phyloP scores from a whole-genome alignment of 768 basidiomycete species.

The Leccinellum rugosiceps region DNA sequence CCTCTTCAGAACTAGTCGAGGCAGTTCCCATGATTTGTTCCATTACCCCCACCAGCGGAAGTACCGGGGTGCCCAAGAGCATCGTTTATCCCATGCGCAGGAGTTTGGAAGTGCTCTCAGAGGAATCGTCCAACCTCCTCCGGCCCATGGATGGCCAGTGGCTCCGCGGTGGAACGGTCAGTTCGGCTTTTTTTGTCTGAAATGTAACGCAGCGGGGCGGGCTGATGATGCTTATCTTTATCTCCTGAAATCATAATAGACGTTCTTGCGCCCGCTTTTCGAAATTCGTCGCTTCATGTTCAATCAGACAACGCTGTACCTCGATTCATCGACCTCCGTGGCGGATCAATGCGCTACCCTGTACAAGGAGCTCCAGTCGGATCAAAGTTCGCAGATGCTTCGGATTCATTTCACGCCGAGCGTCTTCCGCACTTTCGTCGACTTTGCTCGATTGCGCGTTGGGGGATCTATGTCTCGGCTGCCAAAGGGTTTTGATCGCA shows the following conservation, averaged over 20 bases:
- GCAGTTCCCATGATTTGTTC: conserved; percentile 26
- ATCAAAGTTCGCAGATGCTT: conserved; percentile 19
- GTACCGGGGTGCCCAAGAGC: conserved; percentile 32
- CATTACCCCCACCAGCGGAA: conserved; percentile 28
- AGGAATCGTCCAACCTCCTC: conserved; percentile 29
- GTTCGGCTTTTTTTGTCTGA: not conserved
- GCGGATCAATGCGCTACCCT: conserved; percentile 25
- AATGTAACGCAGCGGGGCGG: not conserved
- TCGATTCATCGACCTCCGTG: conserved; percentile 27
- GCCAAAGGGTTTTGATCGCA: conserved; percentile 22
- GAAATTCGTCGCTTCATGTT: conserved; percentile 33
- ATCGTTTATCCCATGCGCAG: conserved; percentile 31
- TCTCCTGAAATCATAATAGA: conserved; percentile 11
- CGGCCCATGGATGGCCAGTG: conserved; percentile 30
- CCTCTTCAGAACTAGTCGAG: conserved; percentile 16
- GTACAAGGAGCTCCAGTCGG: conserved; percentile 25
- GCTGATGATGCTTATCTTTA: not conserved
- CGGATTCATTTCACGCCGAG: conserved; percentile 30
- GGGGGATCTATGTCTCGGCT: conserved; percentile 10
- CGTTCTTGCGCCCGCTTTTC: conserved; percentile 30
- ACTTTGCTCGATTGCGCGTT: conserved; percentile 24
- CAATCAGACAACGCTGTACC: conserved; percentile 30
- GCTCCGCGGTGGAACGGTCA: conserved; percentile 32
- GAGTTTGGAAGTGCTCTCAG: conserved; percentile 21
- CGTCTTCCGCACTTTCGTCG: conserved; percentile 30